Base-by-base conservation (phyloP, 2,329 filamentous ascomycete species). In the Lachnellula arida region DNA sequence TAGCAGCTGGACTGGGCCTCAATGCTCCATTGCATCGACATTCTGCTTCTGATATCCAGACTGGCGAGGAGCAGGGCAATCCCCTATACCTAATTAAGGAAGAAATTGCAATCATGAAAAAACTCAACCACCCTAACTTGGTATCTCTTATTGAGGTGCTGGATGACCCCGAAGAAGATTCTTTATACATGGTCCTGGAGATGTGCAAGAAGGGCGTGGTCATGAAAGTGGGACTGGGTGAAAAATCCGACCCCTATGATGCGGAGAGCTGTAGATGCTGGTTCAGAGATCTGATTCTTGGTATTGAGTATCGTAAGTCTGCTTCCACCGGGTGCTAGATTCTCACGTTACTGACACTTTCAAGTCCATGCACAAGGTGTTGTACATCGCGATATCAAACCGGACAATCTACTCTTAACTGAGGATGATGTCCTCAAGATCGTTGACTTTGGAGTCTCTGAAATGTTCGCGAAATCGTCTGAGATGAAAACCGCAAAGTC, bases 51-150 rank as follows among this genome's bases (percentile, higher is more conserved):
- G 78, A 82, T 44, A 73, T 77, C 49, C 72, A 74, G 23, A 76
- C 80, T 58, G 75, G 78, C 46, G 80, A 80, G 44, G 86, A 88
- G 69, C 87, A 86, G 63, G 76, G 77, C 25, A 83, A 86, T 66
- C 84, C 93, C 0, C 77, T 97, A 12, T 89, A 89, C 67, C 77
- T 97, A 57, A 97, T 99, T 71, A 88, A 91, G 59, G 89, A 96
- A 71, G 94, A 99, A 73, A 94, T 97, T 66, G 94, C 94, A 56
- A 95, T 97, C 69, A 97, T 99, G 92, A 99, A 97, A 78, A 97
- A 97, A 74, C 80, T 97, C 47, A 86, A 97, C 68, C 94, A 99
- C 68, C 87, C 86, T 28, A 99, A 97, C 68, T 77, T 99, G n/a
- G 93, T 97, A 14, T 86, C 88, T 46, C 76, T 99, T 50, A 90